Base-by-base conservation (phyloP, 495 filamentous ascomycete species). In the Cenococcum geophilum region DNA sequence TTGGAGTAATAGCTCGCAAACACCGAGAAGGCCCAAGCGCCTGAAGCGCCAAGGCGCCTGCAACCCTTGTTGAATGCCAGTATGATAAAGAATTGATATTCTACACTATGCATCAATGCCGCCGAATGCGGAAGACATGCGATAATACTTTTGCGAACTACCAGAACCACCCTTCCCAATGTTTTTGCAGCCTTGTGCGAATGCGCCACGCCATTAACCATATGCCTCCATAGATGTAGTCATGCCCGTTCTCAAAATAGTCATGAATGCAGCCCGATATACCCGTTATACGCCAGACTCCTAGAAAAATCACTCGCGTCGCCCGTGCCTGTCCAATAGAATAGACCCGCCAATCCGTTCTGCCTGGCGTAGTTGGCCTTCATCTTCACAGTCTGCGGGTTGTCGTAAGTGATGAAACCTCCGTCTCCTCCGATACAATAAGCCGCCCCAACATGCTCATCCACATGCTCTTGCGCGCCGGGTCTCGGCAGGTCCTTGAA, bases 311-410 rank as follows among this genome's bases (percentile, higher is more conserved):
- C 62, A 57, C 80, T 80, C 4, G 80, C 79, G 74, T 96, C 91
- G 1, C 83, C 87, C 20, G 87, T 87, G n/a, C 89, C 90, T 57
- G 88, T 88, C 91, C 90, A 96, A 73, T 92, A 96, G 71, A 95
- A 96, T 37, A 96, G 74, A 0, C 91, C 91, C 16, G 86, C 91
- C 0, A 96, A 80, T 22, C 83, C 82, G 61, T 84, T 83, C 61
- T 87, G 80, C 64, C 83, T 90, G 70, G 85, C 91, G 68, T 85
- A 93, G n/a, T 79, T 74, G 1, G 88, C 91, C 73, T 96, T 96
- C 72, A 87, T 82, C 72, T 80, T 81, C n/a, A 95, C 90, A 12
- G 89, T 92, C 21, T 85, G 81, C 20, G 86, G 84, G 62, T 89
- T 91, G 70, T 96, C 91, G 71, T 95, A 96, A 6, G 83, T 88